Conservation (phyloP, 352 stramenopile species). For the Phytophthora cactorum region DNA sequence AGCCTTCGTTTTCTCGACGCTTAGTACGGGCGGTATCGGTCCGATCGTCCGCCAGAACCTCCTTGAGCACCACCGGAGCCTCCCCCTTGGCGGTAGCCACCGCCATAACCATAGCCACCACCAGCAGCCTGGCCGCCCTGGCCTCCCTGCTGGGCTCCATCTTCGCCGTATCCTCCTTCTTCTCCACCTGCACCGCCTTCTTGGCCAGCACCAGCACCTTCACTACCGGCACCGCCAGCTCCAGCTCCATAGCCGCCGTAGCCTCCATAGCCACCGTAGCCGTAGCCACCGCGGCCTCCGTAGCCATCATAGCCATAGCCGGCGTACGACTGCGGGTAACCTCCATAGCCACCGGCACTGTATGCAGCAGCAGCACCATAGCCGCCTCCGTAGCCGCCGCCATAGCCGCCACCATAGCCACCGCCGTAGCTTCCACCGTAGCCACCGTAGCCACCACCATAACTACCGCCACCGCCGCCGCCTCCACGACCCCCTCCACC, state of each 20-base stretch:
- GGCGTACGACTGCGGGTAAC: constrained; percentile 44
- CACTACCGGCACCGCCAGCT: constrained; percentile 26
- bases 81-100: constrained; percentile 69
- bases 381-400: constrained; percentile 27
- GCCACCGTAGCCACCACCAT: constrained; percentile 37
- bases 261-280: constrained; percentile 49
- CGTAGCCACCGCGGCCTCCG: constrained; percentile 47
- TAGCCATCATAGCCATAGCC: constrained; percentile 57
- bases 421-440: constrained; percentile 20
- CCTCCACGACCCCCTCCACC: constrained; percentile 38
- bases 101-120: constrained; percentile 40
- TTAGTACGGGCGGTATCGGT: constrained; percentile 89
- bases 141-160: constrained; percentile 30
- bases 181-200: constrained; percentile 43
- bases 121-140: constrained; percentile 38
- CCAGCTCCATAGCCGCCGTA: constrained; percentile 30
- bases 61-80: constrained; percentile 50
- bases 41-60: constrained; percentile 68
- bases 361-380: constrained; percentile 37
- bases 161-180: constrained; percentile 42
- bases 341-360: constrained; percentile 45
- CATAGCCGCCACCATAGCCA: constrained; percentile 35
- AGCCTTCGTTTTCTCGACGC: constrained; percentile 27
- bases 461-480: constrained; percentile 13
- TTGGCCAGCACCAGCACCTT: constrained; percentile 28